Evolutionary conservation across 169 alveolate genomes (phyloP).

Genomic region (Plasmodium inui): DNA sequence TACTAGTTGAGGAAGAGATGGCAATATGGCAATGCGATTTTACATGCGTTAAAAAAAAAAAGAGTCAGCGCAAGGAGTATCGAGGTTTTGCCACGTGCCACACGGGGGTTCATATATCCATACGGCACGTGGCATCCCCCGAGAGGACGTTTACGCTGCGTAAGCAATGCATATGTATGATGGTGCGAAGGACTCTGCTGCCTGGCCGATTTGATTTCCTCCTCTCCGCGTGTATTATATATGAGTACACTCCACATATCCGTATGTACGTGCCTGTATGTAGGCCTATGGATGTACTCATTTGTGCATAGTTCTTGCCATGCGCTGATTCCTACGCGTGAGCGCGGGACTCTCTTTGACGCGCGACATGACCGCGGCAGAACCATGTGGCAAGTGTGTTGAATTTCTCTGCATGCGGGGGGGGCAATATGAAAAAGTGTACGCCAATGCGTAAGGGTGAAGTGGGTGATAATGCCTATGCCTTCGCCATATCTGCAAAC

Average conservation of each 20-base stretch:
- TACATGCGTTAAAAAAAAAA: slow-evolving; percentile 27
- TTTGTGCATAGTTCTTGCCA: background rate
- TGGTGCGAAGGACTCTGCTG: background rate
- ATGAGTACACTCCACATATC: background rate
- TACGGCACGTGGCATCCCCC: background rate
- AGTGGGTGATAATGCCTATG: background rate
- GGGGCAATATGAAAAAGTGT: background rate
- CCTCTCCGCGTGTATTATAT: background rate
- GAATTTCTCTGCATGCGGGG: background rate
- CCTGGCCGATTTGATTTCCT: background rate
- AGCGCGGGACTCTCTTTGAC: background rate
- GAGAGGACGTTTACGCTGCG: background rate
- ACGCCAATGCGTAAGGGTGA: background rate
- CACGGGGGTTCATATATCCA: background rate
- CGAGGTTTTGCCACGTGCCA: background rate
- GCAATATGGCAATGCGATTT: background rate
- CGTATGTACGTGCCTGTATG: background rate
- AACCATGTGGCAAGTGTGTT: background rate
- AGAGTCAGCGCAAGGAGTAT: background rate
- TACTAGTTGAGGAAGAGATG: background rate
- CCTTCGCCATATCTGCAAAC: background rate
- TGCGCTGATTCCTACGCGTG: background rate
- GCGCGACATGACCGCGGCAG: background rate
- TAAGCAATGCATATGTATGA: background rate
- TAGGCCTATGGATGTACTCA: slow-evolving; percentile 10